Evolutionary conservation across 1,284 basidiomycete genomes (phyloP).

Genomic region (Malassezia globosa): DNA sequence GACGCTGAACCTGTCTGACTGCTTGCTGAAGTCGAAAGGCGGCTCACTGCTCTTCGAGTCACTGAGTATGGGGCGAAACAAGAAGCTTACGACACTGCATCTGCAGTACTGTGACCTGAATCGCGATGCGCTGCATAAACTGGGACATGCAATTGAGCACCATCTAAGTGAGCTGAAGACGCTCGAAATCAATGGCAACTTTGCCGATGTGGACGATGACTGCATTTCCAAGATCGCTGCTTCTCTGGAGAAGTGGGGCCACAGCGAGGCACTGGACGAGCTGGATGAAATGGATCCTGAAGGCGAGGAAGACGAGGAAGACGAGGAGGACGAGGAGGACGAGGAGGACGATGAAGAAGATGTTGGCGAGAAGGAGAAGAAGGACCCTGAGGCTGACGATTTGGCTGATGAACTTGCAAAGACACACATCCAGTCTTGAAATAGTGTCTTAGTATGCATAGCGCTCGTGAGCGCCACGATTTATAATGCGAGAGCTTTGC

Average conservation of each 20-base stretch:
- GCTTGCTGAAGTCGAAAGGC: constrained; percentile 62
- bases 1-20: constrained; percentile 81
- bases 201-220: constrained; percentile 44
- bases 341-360: constrained; percentile 21
- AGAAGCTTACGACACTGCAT: constrained; percentile 30
- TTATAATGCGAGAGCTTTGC: background rate
- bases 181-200: constrained; percentile 46
- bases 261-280: constrained; percentile 34
- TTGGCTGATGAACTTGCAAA: constrained; percentile 25
- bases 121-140: constrained; percentile 28
- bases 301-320: constrained; percentile 39
- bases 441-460: constrained; percentile 3
- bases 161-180: constrained; percentile 24
- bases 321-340: constrained; percentile 26
- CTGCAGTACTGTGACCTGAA: constrained; percentile 43
- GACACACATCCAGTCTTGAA: constrained; percentile 15
- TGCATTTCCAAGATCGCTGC: constrained; percentile 34
- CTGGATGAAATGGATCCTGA: constrained; percentile 45
- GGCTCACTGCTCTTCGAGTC: constrained; percentile 32
- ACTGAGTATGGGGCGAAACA: constrained; percentile 29
- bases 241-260: constrained; percentile 31
- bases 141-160: constrained; percentile 29
- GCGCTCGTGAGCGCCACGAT: background rate
- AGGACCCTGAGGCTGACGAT: constrained; percentile 24
- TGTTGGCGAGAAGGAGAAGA: background rate